phyloP scores from a whole-genome alignment of 495 filamentous ascomycete genomes.

The Lepraria neglecta region DNA sequence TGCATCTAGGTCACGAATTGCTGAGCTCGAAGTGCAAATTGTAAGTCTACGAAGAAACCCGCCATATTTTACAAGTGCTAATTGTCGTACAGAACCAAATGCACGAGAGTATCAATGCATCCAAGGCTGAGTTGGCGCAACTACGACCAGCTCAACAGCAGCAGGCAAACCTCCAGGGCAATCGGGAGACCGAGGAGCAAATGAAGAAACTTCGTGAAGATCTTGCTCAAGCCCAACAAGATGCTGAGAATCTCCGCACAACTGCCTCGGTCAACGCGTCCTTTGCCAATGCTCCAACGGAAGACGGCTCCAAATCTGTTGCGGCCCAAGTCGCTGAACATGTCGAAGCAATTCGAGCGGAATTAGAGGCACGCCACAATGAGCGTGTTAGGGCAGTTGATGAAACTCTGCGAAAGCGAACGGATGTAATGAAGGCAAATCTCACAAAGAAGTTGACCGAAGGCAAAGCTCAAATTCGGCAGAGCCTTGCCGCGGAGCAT shows the following conservation, averaged over 20 bases:
- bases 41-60: slow-evolving; percentile 5
- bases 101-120: slow-evolving; percentile 28
- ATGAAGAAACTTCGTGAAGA: slow-evolving; percentile 39
- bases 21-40: slow-evolving; percentile 36
- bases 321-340: slow-evolving; percentile 37
- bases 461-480: slow-evolving; percentile 43
- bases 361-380: slow-evolving; percentile 36
- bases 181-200: slow-evolving; percentile 25
- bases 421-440: slow-evolving; percentile 64
- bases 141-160: slow-evolving; percentile 13
- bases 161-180: slow-evolving; percentile 2
- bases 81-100: slow-evolving; percentile 27
- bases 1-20: slow-evolving; percentile 32
- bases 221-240: slow-evolving; percentile 39
- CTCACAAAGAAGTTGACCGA: slow-evolving; percentile 66
- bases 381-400: slow-evolving; percentile 54
- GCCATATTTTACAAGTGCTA: neutral
- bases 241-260: slow-evolving; percentile 37
- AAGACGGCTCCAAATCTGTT: slow-evolving; percentile 29
- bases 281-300: slow-evolving; percentile 17
- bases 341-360: slow-evolving; percentile 30
- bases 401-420: slow-evolving; percentile 57
- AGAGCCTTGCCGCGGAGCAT: slow-evolving; percentile 42
- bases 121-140: slow-evolving; percentile 22
- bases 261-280: slow-evolving; percentile 27